Base-by-base conservation (phyloP, 1,284 basidiomycete species). In the Leccinum solheimii region DNA sequence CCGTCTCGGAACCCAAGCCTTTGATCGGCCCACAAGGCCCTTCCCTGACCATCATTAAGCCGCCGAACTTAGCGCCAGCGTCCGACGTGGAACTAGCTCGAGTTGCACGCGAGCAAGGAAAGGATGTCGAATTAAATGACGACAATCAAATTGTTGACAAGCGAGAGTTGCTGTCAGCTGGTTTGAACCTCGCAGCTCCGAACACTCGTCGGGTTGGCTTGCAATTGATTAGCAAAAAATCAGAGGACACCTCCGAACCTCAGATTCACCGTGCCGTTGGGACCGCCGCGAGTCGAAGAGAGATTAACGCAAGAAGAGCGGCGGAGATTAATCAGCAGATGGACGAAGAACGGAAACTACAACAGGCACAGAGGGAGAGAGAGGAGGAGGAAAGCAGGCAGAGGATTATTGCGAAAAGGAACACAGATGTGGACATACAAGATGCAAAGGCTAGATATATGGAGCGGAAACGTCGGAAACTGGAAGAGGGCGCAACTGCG, bases 81-180 rank as follows among this genome's bases (percentile, higher is more conserved):
- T 85, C 90, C 34, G 94, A 95, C 75, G 72, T 83, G 58, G 89
- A 90, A 72, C 82, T 90, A 48, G 93, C 89, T 48, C 84, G 78
- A 64, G 75, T 83, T 59, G 91, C 90, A 14, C 79, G 81, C 62
- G 85, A 83, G 56, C 81, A 90, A 67, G 96, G 95, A 19, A 91
- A 92, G 74, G 82, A 88, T n/a, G 90, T 99, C 48, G 96, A 98
- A 75, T 80, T 98, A 56, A 99, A 99, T 76, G 97, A 99, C 74
- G 96, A 98, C 69, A 95, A 95, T 70, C 92, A 97, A 75, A 94
- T 99, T 56, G 91, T 99, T 56, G 97, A 99, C 80, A 95, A 97
- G 72, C 90, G 96, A 59, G 92, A 97, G 51, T 81, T 99, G 9
- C 82, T 99, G 48, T 86, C 88, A 36, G 95, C 94, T 4, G 97